phyloP scores from a whole-genome alignment of 2,329 filamentous ascomycete genomes.

The Fusarium tanahbumbuense region DNA sequence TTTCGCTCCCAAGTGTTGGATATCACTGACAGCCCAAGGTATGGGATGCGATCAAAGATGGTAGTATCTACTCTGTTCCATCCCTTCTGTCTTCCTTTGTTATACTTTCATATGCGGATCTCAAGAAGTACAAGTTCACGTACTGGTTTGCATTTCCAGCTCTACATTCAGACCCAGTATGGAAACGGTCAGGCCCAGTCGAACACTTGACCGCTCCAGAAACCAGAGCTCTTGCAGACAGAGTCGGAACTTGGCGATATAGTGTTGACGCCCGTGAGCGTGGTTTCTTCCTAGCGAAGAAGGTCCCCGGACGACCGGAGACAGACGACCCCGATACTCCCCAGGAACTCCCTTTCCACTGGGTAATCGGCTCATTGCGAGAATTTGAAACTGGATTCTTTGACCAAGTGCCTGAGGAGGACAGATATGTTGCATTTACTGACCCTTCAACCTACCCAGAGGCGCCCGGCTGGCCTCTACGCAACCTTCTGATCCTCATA shows the following conservation, averaged over 20 bases:
- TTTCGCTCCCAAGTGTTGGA: not conserved
- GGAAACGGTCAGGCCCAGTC: conserved; percentile 72
- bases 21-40: conserved; percentile 67
- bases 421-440: conserved; percentile 86
- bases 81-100: conserved; percentile 91
- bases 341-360: conserved; percentile 71
- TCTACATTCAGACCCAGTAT: conserved; percentile 86
- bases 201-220: conserved; percentile 73
- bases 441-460: conserved; percentile 92
- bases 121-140: conserved; percentile 98
- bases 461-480: conserved; percentile 90
- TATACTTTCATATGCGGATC: conserved; percentile 90
- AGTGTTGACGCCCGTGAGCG: conserved; percentile 84
- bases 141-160: conserved; percentile 98
- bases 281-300: conserved; percentile 96
- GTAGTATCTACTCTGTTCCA: conserved; percentile 93
- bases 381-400: conserved; percentile 92
- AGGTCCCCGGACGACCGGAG: conserved; percentile 62
- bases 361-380: conserved; percentile 81
- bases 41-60: conserved; percentile 97
- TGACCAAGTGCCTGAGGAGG: conserved; percentile 73
- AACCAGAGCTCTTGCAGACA: conserved; percentile 81
- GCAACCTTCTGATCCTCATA: conserved; percentile 88
- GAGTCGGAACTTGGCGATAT: conserved; percentile 89
- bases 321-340: conserved; percentile 62